Conservation (phyloP, 1,284 basidiomycete genomes). For the Coniophora puteana region DNA sequence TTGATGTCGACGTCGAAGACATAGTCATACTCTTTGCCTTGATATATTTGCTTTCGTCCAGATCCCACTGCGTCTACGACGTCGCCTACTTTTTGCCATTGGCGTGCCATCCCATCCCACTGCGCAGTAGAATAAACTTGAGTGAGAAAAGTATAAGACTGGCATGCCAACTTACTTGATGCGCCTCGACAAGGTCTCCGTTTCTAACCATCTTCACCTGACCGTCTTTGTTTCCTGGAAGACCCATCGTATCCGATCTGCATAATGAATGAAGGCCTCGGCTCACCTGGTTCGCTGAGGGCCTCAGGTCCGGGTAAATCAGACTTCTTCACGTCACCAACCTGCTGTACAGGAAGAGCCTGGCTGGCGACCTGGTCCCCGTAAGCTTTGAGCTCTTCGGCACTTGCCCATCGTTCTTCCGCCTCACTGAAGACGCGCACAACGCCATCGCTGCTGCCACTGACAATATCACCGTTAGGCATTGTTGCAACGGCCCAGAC, state of each 20-base stretch:
- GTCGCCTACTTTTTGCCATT: conserved; percentile 94
- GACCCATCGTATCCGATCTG: conserved; percentile 11
- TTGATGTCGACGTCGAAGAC: conserved; percentile 98
- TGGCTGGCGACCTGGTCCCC: conserved; percentile 73
- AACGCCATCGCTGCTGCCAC: conserved; percentile 84
- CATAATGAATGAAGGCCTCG: conserved; percentile 1
- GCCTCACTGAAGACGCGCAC: conserved; percentile 86
- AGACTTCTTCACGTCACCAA: conserved; percentile 90
- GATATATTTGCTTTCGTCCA: conserved; percentile 81
- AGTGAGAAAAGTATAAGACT: conserved; percentile 3
- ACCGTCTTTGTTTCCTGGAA: conserved; percentile 82
- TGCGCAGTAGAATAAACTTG: conserved; percentile 23
- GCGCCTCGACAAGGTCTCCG: conserved; percentile 77
- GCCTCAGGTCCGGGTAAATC: conserved; percentile 87
- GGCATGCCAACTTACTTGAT: conserved; percentile 58
- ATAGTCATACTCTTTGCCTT: conserved; percentile 96
- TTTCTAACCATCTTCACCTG: conserved; percentile 90
- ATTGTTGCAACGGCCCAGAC: conserved; percentile 89
- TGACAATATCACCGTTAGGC: conserved; percentile 87
- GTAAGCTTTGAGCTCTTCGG: conserved; percentile 63
- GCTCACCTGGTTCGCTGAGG: conserved; percentile 65
- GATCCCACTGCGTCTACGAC: conserved; percentile 93
- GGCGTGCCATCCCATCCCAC: conserved; percentile 72
- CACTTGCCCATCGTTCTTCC: conserved; percentile 72
- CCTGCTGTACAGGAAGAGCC: conserved; percentile 71